A percentile compares a stretch with the other conserved stretches of the same genome.
Evolutionary conservation across 768 basidiomycete genomes (phyloP).

Genomic region (Favolaschia claudopus): DNA sequence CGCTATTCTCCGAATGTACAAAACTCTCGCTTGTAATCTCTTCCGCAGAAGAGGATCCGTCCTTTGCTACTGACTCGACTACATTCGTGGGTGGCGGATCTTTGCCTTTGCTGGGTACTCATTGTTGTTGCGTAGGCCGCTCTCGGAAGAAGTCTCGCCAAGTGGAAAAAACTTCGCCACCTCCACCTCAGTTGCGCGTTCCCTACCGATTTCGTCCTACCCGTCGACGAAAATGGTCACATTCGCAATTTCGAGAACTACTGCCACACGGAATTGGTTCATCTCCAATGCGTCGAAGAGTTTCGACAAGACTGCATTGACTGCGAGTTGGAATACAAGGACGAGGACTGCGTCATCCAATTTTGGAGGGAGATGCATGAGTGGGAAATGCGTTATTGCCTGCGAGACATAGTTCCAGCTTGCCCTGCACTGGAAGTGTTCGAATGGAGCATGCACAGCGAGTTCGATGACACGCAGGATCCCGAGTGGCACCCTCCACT

Average conservation of each 20-base stretch:
- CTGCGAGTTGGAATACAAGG: not conserved
- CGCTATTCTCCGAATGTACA: not conserved
- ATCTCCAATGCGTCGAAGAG: not conserved
- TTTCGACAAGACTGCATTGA: not conserved
- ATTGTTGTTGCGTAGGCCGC: not conserved
- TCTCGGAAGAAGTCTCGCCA: not conserved
- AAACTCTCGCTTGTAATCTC: constrained; percentile 1
- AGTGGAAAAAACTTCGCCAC: not conserved
- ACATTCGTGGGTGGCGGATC: not conserved
- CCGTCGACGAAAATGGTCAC: not conserved
- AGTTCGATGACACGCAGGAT: not conserved
- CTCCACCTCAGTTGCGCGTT: not conserved
- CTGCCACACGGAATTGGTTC: not conserved
- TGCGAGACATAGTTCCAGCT: not conserved
- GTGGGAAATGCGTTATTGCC: not conserved
- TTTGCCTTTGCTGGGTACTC: too few relatives aligned
- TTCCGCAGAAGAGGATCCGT: not conserved
- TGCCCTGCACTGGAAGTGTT: constrained; percentile 1
- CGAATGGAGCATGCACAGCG: constrained; percentile 9
- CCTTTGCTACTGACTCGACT: not conserved
- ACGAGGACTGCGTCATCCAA: not conserved
- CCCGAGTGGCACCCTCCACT: not conserved
- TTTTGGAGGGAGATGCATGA: not conserved
- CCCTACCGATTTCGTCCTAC: not conserved
- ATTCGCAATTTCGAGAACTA: not conserved